Percentiles rank a stretch among this genome's conserved stretches.
Conservation (phyloP, 1,284 basidiomycete genomes). For the Ganoderma boninense region DNA sequence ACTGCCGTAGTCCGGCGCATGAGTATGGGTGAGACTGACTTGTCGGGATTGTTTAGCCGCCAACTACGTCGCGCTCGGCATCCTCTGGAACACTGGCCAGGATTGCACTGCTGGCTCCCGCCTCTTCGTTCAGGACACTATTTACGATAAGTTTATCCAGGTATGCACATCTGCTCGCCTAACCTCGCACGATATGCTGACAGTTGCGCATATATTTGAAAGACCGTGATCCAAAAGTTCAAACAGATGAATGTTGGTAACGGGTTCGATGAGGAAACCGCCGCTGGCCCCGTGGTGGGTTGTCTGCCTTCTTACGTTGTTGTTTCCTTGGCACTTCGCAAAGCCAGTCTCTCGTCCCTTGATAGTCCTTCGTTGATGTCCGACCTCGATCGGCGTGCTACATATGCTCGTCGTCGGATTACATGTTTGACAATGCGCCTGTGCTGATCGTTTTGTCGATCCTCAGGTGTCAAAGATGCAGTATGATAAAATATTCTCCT, state of each 20-base stretch:
- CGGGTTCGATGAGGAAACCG: constrained; percentile 78
- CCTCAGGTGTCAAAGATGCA: constrained; percentile 82
- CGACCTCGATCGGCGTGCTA: not conserved
- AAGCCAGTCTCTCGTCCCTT: no score
- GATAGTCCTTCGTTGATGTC: not conserved
- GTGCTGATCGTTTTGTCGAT: not conserved
- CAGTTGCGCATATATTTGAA: not conserved
- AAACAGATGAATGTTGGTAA: constrained; percentile 80
- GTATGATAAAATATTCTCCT: constrained; percentile 89
- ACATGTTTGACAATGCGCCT: not conserved
- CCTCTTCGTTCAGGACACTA: constrained; percentile 84
- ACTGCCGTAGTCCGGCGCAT: not conserved
- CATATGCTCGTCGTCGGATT: not conserved
- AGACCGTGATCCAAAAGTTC: constrained; percentile 70
- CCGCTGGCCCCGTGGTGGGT: constrained; percentile 83
- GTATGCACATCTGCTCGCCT: constrained; percentile 17
- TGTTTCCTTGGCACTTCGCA: no score
- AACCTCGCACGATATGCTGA: not conserved
- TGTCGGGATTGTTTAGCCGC: constrained; percentile 61
- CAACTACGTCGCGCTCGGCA: constrained; percentile 84
- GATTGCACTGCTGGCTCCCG: constrained; percentile 91
- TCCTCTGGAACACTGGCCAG: constrained; percentile 87
- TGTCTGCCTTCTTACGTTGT: not conserved
- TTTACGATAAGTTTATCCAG: constrained; percentile 85
- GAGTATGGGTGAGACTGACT: not conserved